phyloP scores from a whole-genome alignment of 768 basidiomycete species.

The Pleurotus sapidus region DNA sequence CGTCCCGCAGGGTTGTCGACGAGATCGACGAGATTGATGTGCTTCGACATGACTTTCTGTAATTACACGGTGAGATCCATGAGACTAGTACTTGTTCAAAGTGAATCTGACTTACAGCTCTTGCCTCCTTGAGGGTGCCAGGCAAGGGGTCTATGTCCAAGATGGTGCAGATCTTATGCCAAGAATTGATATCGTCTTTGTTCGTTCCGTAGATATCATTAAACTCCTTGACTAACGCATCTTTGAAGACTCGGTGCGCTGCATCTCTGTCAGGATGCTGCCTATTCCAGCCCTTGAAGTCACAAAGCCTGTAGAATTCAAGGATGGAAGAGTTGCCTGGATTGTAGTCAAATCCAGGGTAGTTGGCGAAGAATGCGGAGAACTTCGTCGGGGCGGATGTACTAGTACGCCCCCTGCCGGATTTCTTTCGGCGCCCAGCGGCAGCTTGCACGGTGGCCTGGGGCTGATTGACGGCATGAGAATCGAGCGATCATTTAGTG shows the following conservation, averaged over 20 bases:
- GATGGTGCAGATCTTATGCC: slow-evolving; percentile 5
- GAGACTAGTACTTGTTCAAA: not conserved
- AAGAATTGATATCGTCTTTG: slow-evolving; percentile 16
- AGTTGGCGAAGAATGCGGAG: slow-evolving; percentile 10
- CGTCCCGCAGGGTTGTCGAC: slow-evolving; percentile 14
- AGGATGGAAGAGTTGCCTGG: not conserved
- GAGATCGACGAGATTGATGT: slow-evolving; percentile 39
- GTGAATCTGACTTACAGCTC: slow-evolving; percentile 16
- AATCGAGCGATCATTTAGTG: not conserved
- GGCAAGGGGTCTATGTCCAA: slow-evolving; percentile 26
- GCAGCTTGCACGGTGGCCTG: not conserved
- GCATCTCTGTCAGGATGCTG: slow-evolving; percentile 6
- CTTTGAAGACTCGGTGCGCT: slow-evolving; percentile 19
- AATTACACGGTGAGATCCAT: not conserved
- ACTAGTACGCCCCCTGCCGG: not conserved
- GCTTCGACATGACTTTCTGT: slow-evolving; percentile 23
- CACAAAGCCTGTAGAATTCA: slow-evolving; percentile 16
- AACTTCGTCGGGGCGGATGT: too few species aligned
- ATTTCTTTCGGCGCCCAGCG: not conserved
- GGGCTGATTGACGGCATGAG: not conserved
- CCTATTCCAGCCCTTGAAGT: slow-evolving; percentile 8
- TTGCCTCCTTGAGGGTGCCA: slow-evolving; percentile 18
- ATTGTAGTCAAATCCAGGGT: slow-evolving; percentile 13
- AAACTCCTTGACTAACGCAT: slow-evolving; percentile 29
- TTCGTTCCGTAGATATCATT: slow-evolving; percentile 30